A percentile compares a stretch with the other conserved stretches of the same genome.
Conservation (phyloP, 2,329 filamentous ascomycete genomes). For the Talaromyces sp. region DNA sequence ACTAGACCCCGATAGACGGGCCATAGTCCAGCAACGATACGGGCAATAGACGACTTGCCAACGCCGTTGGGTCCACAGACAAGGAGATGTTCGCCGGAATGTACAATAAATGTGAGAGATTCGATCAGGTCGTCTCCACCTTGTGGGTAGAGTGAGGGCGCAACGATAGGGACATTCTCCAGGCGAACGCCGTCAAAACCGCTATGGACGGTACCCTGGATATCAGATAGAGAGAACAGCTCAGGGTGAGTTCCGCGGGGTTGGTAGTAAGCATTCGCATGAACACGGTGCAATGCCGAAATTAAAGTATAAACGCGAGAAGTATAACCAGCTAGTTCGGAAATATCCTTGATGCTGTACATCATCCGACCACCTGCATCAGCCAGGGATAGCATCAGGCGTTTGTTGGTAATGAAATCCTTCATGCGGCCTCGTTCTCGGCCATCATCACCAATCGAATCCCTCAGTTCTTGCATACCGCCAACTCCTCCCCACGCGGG, state of each 20-base stretch:
- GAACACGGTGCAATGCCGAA: slow-evolving; percentile 87
- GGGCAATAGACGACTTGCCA: slow-evolving; percentile 83
- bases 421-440: slow-evolving; percentile 88
- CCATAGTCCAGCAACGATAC: slow-evolving; percentile 89
- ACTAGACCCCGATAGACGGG: slow-evolving; percentile 92
- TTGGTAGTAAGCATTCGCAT: slow-evolving; percentile 81
- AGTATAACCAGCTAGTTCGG: slow-evolving; percentile 92
- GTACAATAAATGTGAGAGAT: slow-evolving; percentile 82
- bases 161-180: slow-evolving; percentile 89
- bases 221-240: slow-evolving; percentile 82
- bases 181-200: slow-evolving; percentile 93
- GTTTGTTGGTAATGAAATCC: slow-evolving; percentile 98
- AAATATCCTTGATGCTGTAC: slow-evolving; percentile 98
- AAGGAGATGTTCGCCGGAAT: slow-evolving; percentile 85
- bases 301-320: slow-evolving; percentile 94
- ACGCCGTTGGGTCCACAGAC: slow-evolving; percentile 95
- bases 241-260: slow-evolving; percentile 67
- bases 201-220: slow-evolving; percentile 89
- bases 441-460: slow-evolving; percentile 30
- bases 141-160: slow-evolving; percentile 80
- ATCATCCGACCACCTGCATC: slow-evolving; percentile 98
- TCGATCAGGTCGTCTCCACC: slow-evolving; percentile 91
- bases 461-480: slow-evolving; percentile 64
- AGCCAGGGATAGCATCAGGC: slow-evolving; percentile 93
- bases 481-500: slow-evolving; percentile 89